Base-by-base conservation (phyloP, 495 filamentous ascomycete species). In the Diplogelasinospora grovesii region DNA sequence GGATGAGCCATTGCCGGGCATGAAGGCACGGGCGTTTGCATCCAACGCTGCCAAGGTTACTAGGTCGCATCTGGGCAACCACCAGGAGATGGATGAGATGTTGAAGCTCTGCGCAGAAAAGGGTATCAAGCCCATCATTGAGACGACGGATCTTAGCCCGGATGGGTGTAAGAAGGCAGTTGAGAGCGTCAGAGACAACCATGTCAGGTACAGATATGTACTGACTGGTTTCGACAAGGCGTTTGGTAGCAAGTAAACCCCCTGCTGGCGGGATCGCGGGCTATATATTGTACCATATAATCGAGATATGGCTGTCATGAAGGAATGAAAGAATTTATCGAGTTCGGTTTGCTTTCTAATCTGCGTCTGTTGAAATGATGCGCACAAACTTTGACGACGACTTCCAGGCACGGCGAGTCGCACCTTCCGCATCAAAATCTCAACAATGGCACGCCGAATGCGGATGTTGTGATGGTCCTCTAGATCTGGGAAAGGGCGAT, bases 31-130 rank as follows among this genome's bases (percentile, higher is more conserved):
- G 59, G 73, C 72, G 35, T 74, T 88, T 51, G 70, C 74, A 26
- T 46, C 65, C 4, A 85, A 83, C 48, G 81, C 78, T 11, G 73
- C 71, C 42, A 75, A 78, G 45, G 72, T 87, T 20, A 74, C 75
- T 3, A 81, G 75, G 4, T 81, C 72, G 41, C 85, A 89, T 54
- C 71, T 89, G 48, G 83, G 85, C 3, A 81, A 75, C 49, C 68
- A 82, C 8, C 66, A 70, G 18, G 85, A 89, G 74, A 83, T 81
- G 70, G 46, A 82, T 32, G 69, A 64, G 21, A 89, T 90, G 85
- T 55, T 89, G 57, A 73, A 85, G 65, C 53, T 89, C 43, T 83
- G 82, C 3, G 77, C 74, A 4, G 82, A 89, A 55, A 81, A 84
- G 77, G 73, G 75, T n/a, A 63, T 90, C 23, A 75, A 77, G 59